Percentiles rank a stretch among this genome's conserved stretches.
Conservation (phyloP, 371 early-diverging fungal genomes). For the Rhizopus sp. region DNA sequence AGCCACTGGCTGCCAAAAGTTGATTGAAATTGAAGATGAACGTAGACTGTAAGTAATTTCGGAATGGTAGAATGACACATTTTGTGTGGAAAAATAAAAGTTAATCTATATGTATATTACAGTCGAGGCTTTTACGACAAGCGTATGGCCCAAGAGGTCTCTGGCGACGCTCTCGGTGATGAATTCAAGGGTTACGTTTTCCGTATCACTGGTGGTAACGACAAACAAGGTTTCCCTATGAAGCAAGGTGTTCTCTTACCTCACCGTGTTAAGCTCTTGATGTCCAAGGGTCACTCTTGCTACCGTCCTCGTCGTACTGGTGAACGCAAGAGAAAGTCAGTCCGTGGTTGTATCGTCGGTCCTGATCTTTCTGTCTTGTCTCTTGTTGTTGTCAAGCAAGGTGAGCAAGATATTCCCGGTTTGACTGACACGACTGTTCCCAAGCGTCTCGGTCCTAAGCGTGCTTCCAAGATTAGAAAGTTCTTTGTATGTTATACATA, state of each 20-base stretch:
- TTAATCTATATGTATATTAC: conserved; percentile 17
- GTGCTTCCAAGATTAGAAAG: conserved; percentile 98
- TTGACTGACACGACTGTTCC: conserved; percentile 94
- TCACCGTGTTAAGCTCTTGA: conserved; percentile 94
- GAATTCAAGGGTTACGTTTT: conserved; percentile 99
- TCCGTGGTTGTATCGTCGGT: conserved; percentile 99
- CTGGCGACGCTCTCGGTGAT: conserved; percentile 95
- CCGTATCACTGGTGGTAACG: conserved; percentile 99
- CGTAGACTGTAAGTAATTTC: conserved; percentile 75
- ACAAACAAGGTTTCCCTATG: conserved; percentile 99
- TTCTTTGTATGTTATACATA: conserved; percentile 76
- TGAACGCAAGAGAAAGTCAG: conserved; percentile 99
- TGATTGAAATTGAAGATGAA: conserved; percentile 95
- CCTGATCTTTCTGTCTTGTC: conserved; percentile 95
- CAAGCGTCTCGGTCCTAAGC: conserved; percentile 98
- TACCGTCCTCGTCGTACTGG: conserved; percentile 98
- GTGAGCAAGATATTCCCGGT: conserved; percentile 95
- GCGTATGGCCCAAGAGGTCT: conserved; percentile 95
- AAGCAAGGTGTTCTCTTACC: conserved; percentile 96
- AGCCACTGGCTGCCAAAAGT: conserved; percentile 97
- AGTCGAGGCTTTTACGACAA: conserved; percentile 98
- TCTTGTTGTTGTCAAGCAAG: conserved; percentile 95
- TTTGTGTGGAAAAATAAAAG: neutral
- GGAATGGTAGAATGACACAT: neutral
- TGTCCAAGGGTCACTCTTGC: conserved; percentile 98